Conservation (phyloP, 2,329 filamentous ascomycete species). For the Epicoccum sorghinum region DNA sequence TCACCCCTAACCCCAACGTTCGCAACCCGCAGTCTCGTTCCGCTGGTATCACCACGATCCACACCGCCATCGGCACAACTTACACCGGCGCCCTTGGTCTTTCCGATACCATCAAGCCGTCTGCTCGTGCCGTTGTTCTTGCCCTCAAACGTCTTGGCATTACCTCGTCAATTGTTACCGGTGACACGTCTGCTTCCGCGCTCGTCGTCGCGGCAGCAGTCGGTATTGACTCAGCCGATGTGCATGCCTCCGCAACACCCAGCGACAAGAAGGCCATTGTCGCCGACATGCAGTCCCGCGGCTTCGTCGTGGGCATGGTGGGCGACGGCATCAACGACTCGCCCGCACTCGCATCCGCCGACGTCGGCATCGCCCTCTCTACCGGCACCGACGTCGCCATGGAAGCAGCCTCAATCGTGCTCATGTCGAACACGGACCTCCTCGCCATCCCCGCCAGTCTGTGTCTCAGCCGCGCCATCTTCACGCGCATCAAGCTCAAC, state of each 20-base stretch:
- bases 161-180: conserved; percentile 89
- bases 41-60: conserved; percentile 85
- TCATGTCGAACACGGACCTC: conserved; percentile 91
- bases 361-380: conserved; percentile 90
- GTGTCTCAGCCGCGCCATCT: conserved; percentile 81
- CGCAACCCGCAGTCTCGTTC: conserved; percentile 50
- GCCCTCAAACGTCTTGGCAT: conserved; percentile 86
- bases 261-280: conserved; percentile 91
- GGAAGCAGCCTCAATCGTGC: conserved; percentile 93
- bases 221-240: conserved; percentile 76
- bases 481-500: conserved; percentile 91
- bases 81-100: conserved; percentile 86
- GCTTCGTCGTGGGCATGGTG: conserved; percentile 90
- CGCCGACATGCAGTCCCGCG: conserved; percentile 71
- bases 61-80: conserved; percentile 80
- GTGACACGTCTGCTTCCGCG: conserved; percentile 85
- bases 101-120: conserved; percentile 88
- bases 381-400: conserved; percentile 96
- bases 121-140: conserved; percentile 78
- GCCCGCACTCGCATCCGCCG: conserved; percentile 87
- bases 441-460: conserved; percentile 91
- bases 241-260: conserved; percentile 87
- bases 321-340: conserved; percentile 98
- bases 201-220: conserved; percentile 81
- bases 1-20: conserved; percentile 39